Conservation (phyloP, 2,329 filamentous ascomycete genomes). For the Pyrenochaeta sp. region DNA sequence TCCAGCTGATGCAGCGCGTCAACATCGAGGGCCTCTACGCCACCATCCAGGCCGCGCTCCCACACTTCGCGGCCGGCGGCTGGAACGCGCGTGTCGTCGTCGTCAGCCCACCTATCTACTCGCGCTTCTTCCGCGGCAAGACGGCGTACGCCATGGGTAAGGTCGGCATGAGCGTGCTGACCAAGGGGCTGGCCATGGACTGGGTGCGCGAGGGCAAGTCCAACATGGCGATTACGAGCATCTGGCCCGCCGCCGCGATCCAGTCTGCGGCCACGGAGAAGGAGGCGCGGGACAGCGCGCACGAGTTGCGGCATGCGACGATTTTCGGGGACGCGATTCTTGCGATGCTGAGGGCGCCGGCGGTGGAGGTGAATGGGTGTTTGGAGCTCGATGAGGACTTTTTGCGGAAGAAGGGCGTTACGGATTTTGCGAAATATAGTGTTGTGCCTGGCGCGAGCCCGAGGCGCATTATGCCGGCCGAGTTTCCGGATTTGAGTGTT, state of each 20-base stretch:
- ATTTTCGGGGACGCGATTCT: conserved; percentile 84
- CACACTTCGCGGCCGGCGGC: conserved; percentile 64
- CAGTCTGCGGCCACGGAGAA: conserved; percentile 76
- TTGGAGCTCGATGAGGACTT: conserved; percentile 84
- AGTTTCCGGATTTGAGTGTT: conserved; percentile 74
- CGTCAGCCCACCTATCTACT: conserved; percentile 85
- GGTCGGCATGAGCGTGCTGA: conserved; percentile 81
- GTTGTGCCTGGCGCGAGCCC: conserved; percentile 70
- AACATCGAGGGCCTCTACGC: conserved; percentile 75
- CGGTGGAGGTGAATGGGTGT: conserved; percentile 71
- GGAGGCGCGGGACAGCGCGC: conserved; percentile 53
- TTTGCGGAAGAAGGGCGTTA: conserved; percentile 69
- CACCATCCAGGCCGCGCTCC: conserved; percentile 71
- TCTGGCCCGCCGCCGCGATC: conserved; percentile 84
- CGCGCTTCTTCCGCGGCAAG: conserved; percentile 84
- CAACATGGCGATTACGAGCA: conserved; percentile 78
- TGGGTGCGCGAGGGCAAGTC: conserved; percentile 70
- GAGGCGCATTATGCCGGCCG: conserved; percentile 77
- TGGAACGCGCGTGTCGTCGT: conserved; percentile 74
- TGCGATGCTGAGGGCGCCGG: conserved; percentile 70
- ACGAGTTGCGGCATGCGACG: conserved; percentile 69
- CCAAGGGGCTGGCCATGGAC: conserved; percentile 84
- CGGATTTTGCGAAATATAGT: conserved; percentile 76
- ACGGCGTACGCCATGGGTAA: conserved; percentile 82
- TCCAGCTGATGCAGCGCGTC: conserved; percentile 64